These are phyloP conservation scores for Coffea canephora DNA, from an alignment of 257 asterid species.

Conservation along the genomic window DNA sequence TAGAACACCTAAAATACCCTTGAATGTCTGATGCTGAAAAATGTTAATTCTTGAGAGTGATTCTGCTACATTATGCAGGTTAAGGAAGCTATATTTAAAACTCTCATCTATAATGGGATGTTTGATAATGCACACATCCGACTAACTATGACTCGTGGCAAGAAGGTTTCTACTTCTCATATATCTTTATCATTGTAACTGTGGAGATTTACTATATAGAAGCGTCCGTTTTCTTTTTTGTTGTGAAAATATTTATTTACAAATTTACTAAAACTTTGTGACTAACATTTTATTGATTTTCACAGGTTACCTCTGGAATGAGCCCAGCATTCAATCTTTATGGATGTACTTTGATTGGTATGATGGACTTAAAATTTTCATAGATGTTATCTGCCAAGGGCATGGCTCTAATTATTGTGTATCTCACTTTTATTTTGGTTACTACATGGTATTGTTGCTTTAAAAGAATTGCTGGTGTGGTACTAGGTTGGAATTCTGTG, in stretches of 20 bases:
- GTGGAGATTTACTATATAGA: conserved; percentile 1
- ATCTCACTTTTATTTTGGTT: not conserved
- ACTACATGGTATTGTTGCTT: not conserved
- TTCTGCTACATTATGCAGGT: conserved; percentile 53
- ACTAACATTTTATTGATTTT: not conserved
- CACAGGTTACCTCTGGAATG: conserved; percentile 92
- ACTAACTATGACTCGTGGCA: conserved; percentile 91
- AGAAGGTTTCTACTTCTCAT: conserved; percentile 47
- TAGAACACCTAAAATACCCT: not conserved
- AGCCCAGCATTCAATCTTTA: conserved; percentile 74
- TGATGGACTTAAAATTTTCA: not conserved
- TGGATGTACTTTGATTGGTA: conserved; percentile 84
- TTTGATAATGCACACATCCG: conserved; percentile 72
- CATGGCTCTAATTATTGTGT: not conserved
- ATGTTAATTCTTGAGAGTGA: not conserved
- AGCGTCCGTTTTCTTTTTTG: not conserved
- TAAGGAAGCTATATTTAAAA: conserved; percentile 82
- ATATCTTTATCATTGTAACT: not conserved
- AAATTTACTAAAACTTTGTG: not conserved
- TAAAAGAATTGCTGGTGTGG: not conserved
- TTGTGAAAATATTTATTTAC: conserved; percentile 15
- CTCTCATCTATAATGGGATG: conserved; percentile 86
- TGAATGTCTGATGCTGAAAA: not conserved
- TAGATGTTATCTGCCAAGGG: not conserved
- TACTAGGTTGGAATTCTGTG: not conserved